Evolutionary conservation across 2,329 filamentous ascomycete genomes (phyloP), one percentile per base, ranked within the genome.

Genomic region (Arthroderma sp.): DNA sequence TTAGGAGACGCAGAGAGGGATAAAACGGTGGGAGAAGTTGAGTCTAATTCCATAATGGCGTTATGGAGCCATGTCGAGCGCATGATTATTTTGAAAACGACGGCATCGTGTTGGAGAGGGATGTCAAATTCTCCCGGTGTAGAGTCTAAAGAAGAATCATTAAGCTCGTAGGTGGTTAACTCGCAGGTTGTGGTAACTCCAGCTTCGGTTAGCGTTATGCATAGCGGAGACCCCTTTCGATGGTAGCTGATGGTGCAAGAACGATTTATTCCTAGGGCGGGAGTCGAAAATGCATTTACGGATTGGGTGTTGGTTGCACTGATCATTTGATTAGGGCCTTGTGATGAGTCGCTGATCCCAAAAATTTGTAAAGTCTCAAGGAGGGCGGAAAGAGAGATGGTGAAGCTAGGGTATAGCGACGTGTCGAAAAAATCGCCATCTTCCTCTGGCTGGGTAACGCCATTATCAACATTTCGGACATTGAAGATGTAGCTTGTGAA

Each of bases 301-400:
- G 68, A 79, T 75, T 61, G 80, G 25, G 66, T 62, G 25, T 67
- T 66, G 9, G 62, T 63, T n/a, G 66, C 66, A 21, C 68, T 67
- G 35, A 70, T 62, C 55, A 65, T 68, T 54, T 63, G 62, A 56
- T 67, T 66, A 47, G 64, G 66, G 47, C 60, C 56, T 47, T 61
- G 63, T 75, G 77, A 63, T 4, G 81, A 76, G 13, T 83, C 78
- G 62, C 88, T 86, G 49, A 91, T 81, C 54, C 89, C 89, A 66
- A 98, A 95, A 54, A 98, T 97, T 67, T 96, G 91, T 6, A 98
- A 79, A 0, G 91, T 95, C 73, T 97, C 93, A 56, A 98, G 81
- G 2, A 98, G 80, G 17, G 91, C 88, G 3, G 85, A 79, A 7
- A 98, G 81, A 1, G 90, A 93, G 62, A 97, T 85, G 68, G 94